Base-by-base conservation (phyloP, 176 grass and related monocot species). In the Ampelocalamus luodianensis region DNA sequence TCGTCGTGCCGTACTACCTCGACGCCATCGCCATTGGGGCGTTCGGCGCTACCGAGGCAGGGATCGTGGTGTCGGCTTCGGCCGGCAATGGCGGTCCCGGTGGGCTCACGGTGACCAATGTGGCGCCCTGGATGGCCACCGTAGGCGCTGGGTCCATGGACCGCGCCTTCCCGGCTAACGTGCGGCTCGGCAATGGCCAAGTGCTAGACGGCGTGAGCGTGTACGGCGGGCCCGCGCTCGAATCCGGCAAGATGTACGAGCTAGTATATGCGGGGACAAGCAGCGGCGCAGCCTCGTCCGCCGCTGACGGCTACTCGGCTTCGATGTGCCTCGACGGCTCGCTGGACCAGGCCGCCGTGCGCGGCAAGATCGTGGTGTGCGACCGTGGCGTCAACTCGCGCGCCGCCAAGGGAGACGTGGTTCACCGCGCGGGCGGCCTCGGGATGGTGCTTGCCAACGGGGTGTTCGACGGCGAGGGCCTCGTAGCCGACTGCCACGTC, bases 381-480 rank as follows among this genome's bases (percentile, higher is more conserved):
- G 93, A 98, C 82, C 93, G 93, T 4, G 96, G 96, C 66, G 96
- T 98, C 22, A 98, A 95, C 86, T 87, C 85, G 34, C 89, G 96
- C 34, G 80, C 93, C 15, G 91, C 85, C 78, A 98, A 98, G 83
- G 96, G 95, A 0, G 93, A 93, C 74, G 96, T 95, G 78, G 96
- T 92, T 5, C 87, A 44, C 71, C 91, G 87, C 80, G 89, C 91
- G 4, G 96, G 96, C 20, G 93, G 76, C 45, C 40, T 87, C 13
- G 96, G 96, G 8, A 93, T 98, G 96, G 94, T 98, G 77, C 89
- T 98, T 2, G 96, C 96, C 38, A 98, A 98, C 50, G 93, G 93
- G 6, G 87, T 86, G 40, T 98, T 98, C 86, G 96, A 98, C 56
- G 93, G 96, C 24, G 96, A 98, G 80, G 96, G 96, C 37, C 87